Evolutionary conservation across 352 stramenopile genomes (phyloP).

Genomic region (Peronospora belbahrii): DNA sequence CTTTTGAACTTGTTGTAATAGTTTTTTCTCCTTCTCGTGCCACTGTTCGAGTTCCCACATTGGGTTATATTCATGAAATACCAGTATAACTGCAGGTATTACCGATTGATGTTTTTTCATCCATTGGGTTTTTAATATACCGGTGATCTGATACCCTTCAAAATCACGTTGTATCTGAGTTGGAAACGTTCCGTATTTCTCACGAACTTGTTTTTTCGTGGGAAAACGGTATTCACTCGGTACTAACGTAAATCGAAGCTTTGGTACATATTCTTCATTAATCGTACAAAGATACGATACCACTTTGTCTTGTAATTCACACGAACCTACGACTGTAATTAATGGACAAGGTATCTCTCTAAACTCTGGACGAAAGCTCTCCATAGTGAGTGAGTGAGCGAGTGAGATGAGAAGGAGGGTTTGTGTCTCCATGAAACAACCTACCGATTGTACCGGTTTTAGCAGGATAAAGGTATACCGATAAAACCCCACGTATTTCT

Average conservation of each 20-base stretch:
- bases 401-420: too few relatives aligned
- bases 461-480: too few relatives aligned
- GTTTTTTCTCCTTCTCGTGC: slow-evolving; percentile 51
- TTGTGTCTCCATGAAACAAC: too few relatives aligned
- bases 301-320: slow-evolving; percentile 69
- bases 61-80: slow-evolving; percentile 83
- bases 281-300: slow-evolving; percentile 52
- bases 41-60: slow-evolving; percentile 64
- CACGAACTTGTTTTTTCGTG: slow-evolving; percentile 73
- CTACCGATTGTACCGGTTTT: not conserved
- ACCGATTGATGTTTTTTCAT: slow-evolving; percentile 85
- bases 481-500: too few relatives aligned
- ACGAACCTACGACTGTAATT: slow-evolving; percentile 66
- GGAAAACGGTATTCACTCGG: slow-evolving; percentile 73
- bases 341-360: slow-evolving; percentile 85
- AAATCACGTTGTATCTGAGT: slow-evolving; percentile 81
- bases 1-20: slow-evolving; percentile 73
- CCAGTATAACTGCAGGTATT: slow-evolving; percentile 65
- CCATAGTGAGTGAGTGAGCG: too few relatives aligned
- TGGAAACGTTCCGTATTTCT: slow-evolving; percentile 80
- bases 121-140: slow-evolving; percentile 74
- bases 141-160: slow-evolving; percentile 57
- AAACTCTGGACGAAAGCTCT: slow-evolving; percentile 75
- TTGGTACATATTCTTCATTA: slow-evolving; percentile 81
- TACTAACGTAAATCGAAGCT: slow-evolving; percentile 65